Evolutionary conservation across 202 grass and related monocot species (phyloP).

Genomic region (Cymbopogon flexuosus): DNA sequence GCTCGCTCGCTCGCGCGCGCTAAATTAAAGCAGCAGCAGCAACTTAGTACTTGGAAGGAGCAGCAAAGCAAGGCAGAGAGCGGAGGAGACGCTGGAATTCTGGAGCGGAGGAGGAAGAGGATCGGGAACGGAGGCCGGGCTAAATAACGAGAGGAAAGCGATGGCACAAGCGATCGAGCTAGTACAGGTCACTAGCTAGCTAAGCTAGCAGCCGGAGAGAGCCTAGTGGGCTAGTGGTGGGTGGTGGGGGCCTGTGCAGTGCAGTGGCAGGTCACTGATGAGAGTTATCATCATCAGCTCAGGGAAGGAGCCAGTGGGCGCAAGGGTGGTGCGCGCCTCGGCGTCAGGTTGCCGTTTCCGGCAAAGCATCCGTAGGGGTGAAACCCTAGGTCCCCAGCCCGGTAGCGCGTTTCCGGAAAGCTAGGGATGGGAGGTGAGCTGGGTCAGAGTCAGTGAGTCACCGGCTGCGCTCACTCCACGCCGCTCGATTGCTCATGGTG

Average conservation of each 20-base stretch:
- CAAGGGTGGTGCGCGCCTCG: neutral
- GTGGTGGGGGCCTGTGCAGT: neutral
- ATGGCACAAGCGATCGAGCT: neutral
- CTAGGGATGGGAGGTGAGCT: neutral
- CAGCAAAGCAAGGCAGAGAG: neutral
- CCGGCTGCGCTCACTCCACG: neutral
- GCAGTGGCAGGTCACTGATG: neutral
- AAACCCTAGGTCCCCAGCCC: slow-evolving; percentile 37
- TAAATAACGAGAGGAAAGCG: slow-evolving; percentile 7
- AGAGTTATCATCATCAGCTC: neutral
- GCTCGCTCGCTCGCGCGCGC: too few relatives aligned
- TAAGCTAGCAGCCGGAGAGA: too few relatives aligned
- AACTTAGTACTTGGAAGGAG: too few relatives aligned
- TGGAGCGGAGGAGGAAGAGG: neutral
- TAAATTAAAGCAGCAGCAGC: neutral
- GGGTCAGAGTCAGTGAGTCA: neutral
- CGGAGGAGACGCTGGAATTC: neutral
- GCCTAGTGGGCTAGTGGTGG: neutral
- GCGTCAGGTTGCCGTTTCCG: slow-evolving; percentile 34
- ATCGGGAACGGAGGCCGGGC: neutral
- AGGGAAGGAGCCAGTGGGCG: slow-evolving; percentile 18
- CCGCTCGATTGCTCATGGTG: too few relatives aligned
- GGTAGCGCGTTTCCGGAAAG: slow-evolving; percentile 43
- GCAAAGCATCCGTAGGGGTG: slow-evolving; percentile 29
- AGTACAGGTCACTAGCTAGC: neutral